Conservation (phyloP, 768 basidiomycete genomes). For the Leucocoprinus sp. region DNA sequence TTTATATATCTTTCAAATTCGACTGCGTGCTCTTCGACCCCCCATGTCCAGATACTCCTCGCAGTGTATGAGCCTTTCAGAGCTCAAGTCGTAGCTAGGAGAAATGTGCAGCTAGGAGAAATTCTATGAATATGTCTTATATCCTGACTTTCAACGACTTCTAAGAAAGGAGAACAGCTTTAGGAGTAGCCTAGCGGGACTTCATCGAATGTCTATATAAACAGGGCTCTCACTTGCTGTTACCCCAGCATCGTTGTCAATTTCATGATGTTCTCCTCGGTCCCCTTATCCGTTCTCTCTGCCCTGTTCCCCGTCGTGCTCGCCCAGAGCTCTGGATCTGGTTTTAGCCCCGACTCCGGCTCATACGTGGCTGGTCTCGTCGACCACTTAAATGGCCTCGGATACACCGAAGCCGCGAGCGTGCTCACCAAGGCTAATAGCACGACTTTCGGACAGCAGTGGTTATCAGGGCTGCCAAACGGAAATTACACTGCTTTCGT, state of each 20-base stretch:
- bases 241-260: background rate
- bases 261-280: conserved; percentile 10
- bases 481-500: conserved; percentile 49
- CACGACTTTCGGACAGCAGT: conserved; percentile 31
- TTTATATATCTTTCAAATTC: no score
- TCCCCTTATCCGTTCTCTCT: conserved; percentile 13
- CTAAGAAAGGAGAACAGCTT: conserved; percentile 6
- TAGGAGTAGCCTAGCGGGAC: background rate
- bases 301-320: conserved; percentile 11
- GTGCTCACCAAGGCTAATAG: conserved; percentile 33
- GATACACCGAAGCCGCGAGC: conserved; percentile 34
- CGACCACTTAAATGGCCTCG: conserved; percentile 27
- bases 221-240: background rate
- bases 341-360: conserved; percentile 13
- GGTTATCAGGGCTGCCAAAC: conserved; percentile 35
- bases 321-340: conserved; percentile 13
- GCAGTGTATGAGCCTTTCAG: no score
- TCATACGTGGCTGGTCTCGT: conserved; percentile 24
- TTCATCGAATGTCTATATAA: conserved; percentile 4
- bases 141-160: no score
- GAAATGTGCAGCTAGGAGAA: no score
- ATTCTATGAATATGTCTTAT: no score
- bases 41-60: no score
- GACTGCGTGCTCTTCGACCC: no score
- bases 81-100: no score